Evolutionary conservation across 208 protist genomes (phyloP).

Genomic region (Acanthamoeba divionensis): DNA sequence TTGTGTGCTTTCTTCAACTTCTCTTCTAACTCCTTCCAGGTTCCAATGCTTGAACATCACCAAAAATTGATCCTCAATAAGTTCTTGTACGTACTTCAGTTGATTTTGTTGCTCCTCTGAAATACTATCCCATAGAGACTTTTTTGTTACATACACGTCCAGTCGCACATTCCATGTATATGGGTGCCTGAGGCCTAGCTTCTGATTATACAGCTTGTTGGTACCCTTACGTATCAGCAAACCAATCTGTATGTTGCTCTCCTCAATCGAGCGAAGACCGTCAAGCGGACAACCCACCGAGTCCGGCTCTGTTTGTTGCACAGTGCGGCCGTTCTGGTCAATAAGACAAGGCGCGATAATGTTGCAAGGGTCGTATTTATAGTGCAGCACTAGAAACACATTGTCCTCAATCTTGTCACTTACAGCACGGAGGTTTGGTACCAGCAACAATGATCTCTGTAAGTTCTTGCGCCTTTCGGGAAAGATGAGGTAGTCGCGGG

Average conservation of each 20-base stretch:
- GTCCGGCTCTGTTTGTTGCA: background rate
- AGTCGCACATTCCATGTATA: background rate
- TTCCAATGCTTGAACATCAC: constrained; percentile 18
- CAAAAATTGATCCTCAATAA: constrained; percentile 1
- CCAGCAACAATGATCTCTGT: background rate
- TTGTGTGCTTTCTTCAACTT: background rate
- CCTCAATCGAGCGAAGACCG: background rate
- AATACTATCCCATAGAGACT: background rate
- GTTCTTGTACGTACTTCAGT: constrained; percentile 38
- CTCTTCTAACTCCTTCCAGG: background rate
- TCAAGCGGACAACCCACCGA: background rate
- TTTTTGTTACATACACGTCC: background rate
- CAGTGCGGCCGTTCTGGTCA: background rate
- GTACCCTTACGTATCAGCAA: constrained; percentile 8
- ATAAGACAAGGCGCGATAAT: background rate
- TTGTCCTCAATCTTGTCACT: background rate
- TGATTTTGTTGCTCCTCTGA: background rate
- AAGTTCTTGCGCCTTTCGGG: background rate
- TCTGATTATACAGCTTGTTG: constrained; percentile 24
- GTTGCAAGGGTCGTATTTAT: constrained; percentile 1
- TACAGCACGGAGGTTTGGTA: background rate
- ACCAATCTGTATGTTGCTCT: constrained; percentile 36
- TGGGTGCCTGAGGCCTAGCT: background rate
- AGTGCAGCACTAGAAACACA: constrained; percentile 1
- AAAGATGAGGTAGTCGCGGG: constrained; percentile 26